Percentiles rank a stretch among this genome's conserved stretches.
phyloP scores from a whole-genome alignment of 2,329 filamentous ascomycete species.

The Curvularia hawaiiensis region DNA sequence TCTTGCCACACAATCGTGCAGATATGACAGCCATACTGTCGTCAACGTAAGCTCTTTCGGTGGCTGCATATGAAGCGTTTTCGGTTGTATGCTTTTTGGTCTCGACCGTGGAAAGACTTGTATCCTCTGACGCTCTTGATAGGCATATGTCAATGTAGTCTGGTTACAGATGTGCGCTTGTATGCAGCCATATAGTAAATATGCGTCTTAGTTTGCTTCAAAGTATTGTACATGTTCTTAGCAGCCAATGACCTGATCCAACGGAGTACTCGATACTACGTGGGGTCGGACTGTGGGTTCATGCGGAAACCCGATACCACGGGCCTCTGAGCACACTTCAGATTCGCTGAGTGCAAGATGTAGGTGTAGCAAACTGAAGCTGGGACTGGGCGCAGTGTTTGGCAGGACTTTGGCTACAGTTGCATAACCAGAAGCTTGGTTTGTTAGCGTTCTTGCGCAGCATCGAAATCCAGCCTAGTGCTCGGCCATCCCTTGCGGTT shows the following conservation, averaged over 20 bases:
- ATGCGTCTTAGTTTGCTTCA: neutral
- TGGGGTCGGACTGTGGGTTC: too few species aligned
- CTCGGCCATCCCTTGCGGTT: too few species aligned
- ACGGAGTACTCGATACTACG: neutral
- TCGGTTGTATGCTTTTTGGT: neutral
- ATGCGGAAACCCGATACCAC: neutral
- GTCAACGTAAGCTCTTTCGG: neutral
- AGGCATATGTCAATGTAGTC: neutral
- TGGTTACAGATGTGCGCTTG: too few species aligned
- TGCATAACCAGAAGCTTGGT: too few species aligned
- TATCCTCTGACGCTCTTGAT: neutral
- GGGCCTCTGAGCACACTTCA: too few species aligned
- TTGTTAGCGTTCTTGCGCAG: too few species aligned
- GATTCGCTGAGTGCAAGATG: too few species aligned
- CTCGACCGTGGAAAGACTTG: neutral
- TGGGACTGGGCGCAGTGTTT: too few species aligned
- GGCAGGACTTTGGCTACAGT: too few species aligned
- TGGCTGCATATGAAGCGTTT: neutral
- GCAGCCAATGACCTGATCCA: neutral
- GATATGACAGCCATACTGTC: neutral
- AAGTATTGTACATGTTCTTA: neutral
- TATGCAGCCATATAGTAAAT: neutral
- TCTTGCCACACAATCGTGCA: neutral
- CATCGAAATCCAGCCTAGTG: too few species aligned
- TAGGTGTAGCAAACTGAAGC: too few species aligned